Conservation (phyloP, 495 filamentous ascomycete genomes). For the Aspergillus avenaceus region DNA sequence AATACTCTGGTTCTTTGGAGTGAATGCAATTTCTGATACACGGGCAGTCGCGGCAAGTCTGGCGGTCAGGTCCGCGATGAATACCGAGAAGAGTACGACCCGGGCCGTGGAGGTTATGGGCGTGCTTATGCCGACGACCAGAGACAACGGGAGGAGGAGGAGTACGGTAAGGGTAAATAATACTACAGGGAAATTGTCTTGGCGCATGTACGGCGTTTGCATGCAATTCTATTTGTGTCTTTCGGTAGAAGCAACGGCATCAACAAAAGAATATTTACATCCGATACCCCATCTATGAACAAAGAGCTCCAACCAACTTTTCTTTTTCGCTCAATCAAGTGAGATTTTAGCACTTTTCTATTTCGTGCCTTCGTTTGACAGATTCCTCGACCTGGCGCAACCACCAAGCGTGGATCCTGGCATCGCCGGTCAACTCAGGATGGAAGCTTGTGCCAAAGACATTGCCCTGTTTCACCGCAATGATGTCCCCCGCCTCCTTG, state of each 20-base stretch:
- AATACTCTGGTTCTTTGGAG: neutral
- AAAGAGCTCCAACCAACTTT: slow-evolving; percentile 2
- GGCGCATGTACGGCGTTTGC: slow-evolving; percentile 36
- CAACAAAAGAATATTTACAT: slow-evolving; percentile 15
- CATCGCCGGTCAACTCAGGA: slow-evolving; percentile 86
- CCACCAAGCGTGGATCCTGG: slow-evolving; percentile 94
- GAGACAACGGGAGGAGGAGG: slow-evolving; percentile 54
- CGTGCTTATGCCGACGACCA: slow-evolving; percentile 62
- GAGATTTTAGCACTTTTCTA: slow-evolving; percentile 19
- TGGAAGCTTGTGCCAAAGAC: slow-evolving; percentile 97
- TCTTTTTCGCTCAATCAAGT: no score
- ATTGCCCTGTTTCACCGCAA: slow-evolving; percentile 89
- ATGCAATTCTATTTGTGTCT: slow-evolving; percentile 18
- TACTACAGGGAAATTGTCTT: slow-evolving; percentile 9
- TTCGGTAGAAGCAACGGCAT: slow-evolving; percentile 14
- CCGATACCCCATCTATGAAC: slow-evolving; percentile 12
- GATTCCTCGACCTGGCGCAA: slow-evolving; percentile 60
- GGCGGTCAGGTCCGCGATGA: slow-evolving; percentile 97
- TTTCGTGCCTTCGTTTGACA: slow-evolving; percentile 25
- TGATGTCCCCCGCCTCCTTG: slow-evolving; percentile 68
- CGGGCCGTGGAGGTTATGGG: slow-evolving; percentile 83
- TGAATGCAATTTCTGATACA: slow-evolving; percentile 11
- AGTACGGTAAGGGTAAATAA: slow-evolving; percentile 50
- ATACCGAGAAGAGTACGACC: slow-evolving; percentile 94
- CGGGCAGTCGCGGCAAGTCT: slow-evolving; percentile 71